phyloP scores from a whole-genome alignment of 2,329 filamentous ascomycete species.

The Epichloe elymi region DNA sequence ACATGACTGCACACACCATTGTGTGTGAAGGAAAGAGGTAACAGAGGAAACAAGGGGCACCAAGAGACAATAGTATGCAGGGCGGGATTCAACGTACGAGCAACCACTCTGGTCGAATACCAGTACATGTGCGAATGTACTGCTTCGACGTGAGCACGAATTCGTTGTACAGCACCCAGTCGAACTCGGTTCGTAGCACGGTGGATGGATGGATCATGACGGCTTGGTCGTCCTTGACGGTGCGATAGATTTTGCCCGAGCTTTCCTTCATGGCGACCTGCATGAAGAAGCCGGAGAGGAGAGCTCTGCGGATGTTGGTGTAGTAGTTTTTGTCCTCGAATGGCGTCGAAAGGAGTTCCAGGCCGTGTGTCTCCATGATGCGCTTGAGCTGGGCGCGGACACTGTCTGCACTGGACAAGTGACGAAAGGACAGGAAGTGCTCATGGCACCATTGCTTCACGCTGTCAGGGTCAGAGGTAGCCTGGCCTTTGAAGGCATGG shows the following conservation, averaged over 20 bases:
- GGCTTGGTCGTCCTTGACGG: constrained; percentile 90
- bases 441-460: constrained; percentile 91
- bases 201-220: constrained; percentile 91
- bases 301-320: constrained; percentile 84
- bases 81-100: constrained; percentile 42
- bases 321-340: constrained; percentile 98
- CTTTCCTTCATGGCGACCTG: constrained; percentile 92
- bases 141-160: constrained; percentile 97
- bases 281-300: constrained; percentile 98
- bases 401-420: constrained; percentile 84
- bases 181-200: constrained; percentile 73
- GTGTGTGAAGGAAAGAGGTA: constrained; percentile 1
- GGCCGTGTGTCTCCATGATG: constrained; percentile 87
- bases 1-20: background rate
- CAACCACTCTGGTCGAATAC: constrained; percentile 88
- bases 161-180: constrained; percentile 98
- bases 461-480: constrained; percentile 45
- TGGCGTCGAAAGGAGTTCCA: constrained; percentile 76
- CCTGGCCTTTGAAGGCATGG: constrained; percentile 81
- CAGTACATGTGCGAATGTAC: constrained; percentile 89
- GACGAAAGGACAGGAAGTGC: constrained; percentile 83
- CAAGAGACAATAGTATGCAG: background rate
- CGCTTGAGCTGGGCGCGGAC: constrained; percentile 83
- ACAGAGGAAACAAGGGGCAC: background rate
- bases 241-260: constrained; percentile 80